A percentile compares a stretch with the other conserved stretches of the same genome.
Conservation (phyloP, 495 filamentous ascomycete species). For the Arthonia radiata region DNA sequence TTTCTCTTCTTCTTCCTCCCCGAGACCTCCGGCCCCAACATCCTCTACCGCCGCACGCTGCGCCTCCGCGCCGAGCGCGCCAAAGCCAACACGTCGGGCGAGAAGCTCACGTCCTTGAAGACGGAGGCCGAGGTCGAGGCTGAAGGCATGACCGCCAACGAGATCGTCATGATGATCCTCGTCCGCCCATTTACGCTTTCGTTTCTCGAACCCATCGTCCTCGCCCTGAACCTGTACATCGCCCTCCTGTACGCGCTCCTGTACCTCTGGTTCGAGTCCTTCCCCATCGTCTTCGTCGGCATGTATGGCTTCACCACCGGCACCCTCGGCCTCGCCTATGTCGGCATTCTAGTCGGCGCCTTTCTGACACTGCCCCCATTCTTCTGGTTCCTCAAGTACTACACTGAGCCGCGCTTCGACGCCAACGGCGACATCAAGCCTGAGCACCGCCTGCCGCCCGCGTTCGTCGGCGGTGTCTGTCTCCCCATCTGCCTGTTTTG, state of each 20-base stretch:
- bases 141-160: conserved; percentile 9
- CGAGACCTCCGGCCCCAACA: conserved; percentile 13
- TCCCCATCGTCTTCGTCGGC: conserved; percentile 24
- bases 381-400: conserved; percentile 19
- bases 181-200: conserved; percentile 19
- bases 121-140: no score
- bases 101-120: no score
- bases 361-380: conserved; percentile 18
- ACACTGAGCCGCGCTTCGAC: conserved; percentile 18
- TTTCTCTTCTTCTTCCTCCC: conserved; percentile 23
- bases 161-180: conserved; percentile 16
- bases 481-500: conserved; percentile 9
- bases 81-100: no score
- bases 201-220: conserved; percentile 23
- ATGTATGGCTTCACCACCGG: conserved; percentile 24
- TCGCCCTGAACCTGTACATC: conserved; percentile 27
- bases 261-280: conserved; percentile 33
- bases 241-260: conserved; percentile 27
- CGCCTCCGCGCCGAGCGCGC: no score
- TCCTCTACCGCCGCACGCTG: conserved; percentile 10
- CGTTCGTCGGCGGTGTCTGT: conserved; percentile 11
- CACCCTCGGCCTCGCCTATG: conserved; percentile 22
- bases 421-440: conserved; percentile 13
- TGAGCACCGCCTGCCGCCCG: conserved; percentile 20
- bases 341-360: conserved; percentile 22